These are phyloP conservation scores for Madurella mycetomatis DNA, from an alignment of 2,329 filamentous ascomycete genomes.

Conservation along the genomic window DNA sequence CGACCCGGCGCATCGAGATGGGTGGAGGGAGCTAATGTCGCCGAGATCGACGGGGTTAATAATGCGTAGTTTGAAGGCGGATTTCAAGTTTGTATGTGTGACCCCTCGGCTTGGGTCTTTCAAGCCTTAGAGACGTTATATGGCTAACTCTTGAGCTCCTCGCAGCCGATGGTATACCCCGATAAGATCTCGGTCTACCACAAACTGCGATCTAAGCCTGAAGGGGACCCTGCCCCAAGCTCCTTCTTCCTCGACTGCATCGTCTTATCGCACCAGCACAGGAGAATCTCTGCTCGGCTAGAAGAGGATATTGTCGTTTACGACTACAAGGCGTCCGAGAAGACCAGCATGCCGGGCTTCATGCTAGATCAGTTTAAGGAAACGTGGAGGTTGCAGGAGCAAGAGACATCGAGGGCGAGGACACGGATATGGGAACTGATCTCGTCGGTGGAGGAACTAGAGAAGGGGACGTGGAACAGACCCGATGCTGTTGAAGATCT, in stretches of 20 bases:
- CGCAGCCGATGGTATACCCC: slow-evolving; percentile 74
- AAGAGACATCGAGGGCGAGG: slow-evolving; percentile 49
- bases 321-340: slow-evolving; percentile 47
- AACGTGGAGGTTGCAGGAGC: slow-evolving; percentile 47
- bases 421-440: slow-evolving; percentile 53
- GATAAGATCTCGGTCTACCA: slow-evolving; percentile 82
- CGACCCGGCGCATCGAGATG: slow-evolving; percentile 54
- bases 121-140: background rate
- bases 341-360: slow-evolving; percentile 38
- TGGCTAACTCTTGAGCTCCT: background rate
- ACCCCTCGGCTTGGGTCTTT: background rate
- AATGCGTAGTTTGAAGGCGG: slow-evolving; percentile 70
- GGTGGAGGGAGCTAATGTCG: slow-evolving; percentile 67
- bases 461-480: slow-evolving; percentile 70
- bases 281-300: slow-evolving; percentile 67
- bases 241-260: slow-evolving; percentile 57
- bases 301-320: slow-evolving; percentile 77
- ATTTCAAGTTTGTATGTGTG: slow-evolving; percentile 77
- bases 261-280: slow-evolving; percentile 72
- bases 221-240: slow-evolving; percentile 36
- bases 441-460: slow-evolving; percentile 55
- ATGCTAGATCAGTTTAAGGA: slow-evolving; percentile 37
- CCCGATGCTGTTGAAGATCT: slow-evolving; percentile 67
- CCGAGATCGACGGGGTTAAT: slow-evolving; percentile 68
- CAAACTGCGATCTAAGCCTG: slow-evolving; percentile 57